phyloP scores from a whole-genome alignment of 805 yeast genomes.

The Yarrowia porcina region DNA sequence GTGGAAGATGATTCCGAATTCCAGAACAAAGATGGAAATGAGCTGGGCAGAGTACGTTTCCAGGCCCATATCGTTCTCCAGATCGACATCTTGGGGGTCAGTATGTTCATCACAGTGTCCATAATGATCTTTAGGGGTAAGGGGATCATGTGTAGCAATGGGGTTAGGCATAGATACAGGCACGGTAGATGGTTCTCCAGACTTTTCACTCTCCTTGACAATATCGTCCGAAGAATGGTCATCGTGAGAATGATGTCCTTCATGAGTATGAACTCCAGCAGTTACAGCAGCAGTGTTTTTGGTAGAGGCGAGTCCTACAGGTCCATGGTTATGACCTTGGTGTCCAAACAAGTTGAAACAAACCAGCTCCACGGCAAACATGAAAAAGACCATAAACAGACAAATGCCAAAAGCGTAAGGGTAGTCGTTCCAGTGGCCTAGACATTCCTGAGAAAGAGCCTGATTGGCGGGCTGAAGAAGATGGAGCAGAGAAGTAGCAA shows the following conservation, averaged over 20 bases:
- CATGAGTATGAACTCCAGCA: neutral
- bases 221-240: conserved; percentile 1
- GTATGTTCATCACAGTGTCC: conserved; percentile 23
- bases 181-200: neutral
- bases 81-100: conserved; percentile 3
- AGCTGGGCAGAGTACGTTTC: conserved; percentile 36
- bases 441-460: conserved; percentile 30
- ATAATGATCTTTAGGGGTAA: neutral
- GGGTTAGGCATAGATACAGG: neutral
- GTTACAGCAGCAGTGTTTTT: neutral
- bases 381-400: conserved; percentile 45
- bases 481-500: conserved; percentile 74
- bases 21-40: conserved; percentile 54
- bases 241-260: neutral
- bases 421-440: conserved; percentile 45
- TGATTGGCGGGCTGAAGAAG: conserved; percentile 45
- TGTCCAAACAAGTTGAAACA: conserved; percentile 28
- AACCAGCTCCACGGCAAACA: conserved; percentile 31
- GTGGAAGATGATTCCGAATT: conserved; percentile 72
- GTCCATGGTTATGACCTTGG: conserved; percentile 31
- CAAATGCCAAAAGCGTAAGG: conserved; percentile 59
- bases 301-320: conserved; percentile 26
- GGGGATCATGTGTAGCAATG: neutral
- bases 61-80: neutral
- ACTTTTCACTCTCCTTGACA: neutral